These are phyloP conservation scores for Cucumis cinereus DNA, from an alignment of 306 rosid species.

Conservation along the genomic window DNA sequence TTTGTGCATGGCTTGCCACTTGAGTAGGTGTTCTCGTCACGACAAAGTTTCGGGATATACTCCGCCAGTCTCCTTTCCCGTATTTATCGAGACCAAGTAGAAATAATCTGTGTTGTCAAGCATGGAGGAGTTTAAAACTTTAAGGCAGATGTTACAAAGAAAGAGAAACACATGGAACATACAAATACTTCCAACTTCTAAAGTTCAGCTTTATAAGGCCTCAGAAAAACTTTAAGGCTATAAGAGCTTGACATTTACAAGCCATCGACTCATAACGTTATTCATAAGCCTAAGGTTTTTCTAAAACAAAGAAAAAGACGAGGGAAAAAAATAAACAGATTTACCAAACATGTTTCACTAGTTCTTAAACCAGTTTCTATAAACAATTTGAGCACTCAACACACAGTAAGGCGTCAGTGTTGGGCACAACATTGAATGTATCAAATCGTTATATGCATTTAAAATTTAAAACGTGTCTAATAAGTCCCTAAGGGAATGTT, in stretches of 20 bases:
- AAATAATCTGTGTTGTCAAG: conserved; percentile 40
- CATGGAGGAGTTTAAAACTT: background rate
- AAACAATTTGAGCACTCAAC: background rate
- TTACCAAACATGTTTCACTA: background rate
- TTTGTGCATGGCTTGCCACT: conserved; percentile 94
- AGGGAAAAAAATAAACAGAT: background rate
- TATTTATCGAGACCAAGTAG: conserved; percentile 84
- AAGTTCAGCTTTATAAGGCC: background rate
- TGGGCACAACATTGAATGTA: background rate
- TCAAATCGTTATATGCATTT: background rate
- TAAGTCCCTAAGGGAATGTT: too few relatives aligned
- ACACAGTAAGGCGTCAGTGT: background rate
- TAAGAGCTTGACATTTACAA: background rate
- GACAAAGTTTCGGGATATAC: conserved; percentile 78
- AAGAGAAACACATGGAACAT: background rate
- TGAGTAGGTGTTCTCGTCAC: conserved; percentile 91
- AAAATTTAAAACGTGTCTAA: too few relatives aligned
- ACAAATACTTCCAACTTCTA: background rate
- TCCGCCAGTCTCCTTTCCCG: conserved; percentile 94
- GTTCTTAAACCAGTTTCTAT: background rate
- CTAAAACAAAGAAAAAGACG: background rate
- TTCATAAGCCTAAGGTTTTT: background rate
- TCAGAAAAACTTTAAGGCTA: background rate
- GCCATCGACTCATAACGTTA: background rate
- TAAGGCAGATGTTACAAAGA: background rate